These are phyloP conservation scores for Ganoderma multipileum DNA, from an alignment of 1,284 basidiomycete species.

Conservation along the genomic window DNA sequence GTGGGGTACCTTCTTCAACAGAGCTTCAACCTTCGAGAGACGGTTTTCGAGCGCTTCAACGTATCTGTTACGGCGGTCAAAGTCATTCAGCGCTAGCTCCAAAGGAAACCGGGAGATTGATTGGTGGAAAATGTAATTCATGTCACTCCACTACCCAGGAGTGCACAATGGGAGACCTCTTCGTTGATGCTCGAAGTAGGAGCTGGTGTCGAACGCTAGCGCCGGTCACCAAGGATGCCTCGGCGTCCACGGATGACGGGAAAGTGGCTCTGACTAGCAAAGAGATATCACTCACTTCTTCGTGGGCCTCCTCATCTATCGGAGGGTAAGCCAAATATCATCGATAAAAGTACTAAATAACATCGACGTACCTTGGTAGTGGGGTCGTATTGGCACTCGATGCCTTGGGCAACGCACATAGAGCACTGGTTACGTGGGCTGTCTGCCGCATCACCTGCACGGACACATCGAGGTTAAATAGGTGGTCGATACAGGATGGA, in stretches of 20 bases:
- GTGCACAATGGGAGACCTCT: too few species aligned
- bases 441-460: slow-evolving; percentile 39
- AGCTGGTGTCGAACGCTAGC: too few species aligned
- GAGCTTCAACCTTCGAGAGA: slow-evolving; percentile 1
- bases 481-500: not conserved
- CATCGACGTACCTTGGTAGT: not conserved
- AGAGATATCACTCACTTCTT: not conserved
- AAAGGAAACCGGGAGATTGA: not conserved
- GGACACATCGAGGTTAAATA: not conserved
- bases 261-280: not conserved
- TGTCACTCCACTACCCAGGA: too few species aligned
- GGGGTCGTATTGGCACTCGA: slow-evolving; percentile 80
- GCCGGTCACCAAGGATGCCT: too few species aligned
- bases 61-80: not conserved
- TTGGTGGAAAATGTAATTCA: not conserved
- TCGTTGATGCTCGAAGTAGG: too few species aligned
- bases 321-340: not conserved
- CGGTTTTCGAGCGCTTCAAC: not conserved
- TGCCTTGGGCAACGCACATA: slow-evolving; percentile 76
- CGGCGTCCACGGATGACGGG: too few species aligned
- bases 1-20: not conserved
- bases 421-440: slow-evolving; percentile 76
- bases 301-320: not conserved
- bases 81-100: not conserved
- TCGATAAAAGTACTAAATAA: too few species aligned